Evolutionary conservation across 495 filamentous ascomycete genomes (phyloP), one percentile per base, ranked within the genome.

Genomic region (Aspergillus cavernicola): DNA sequence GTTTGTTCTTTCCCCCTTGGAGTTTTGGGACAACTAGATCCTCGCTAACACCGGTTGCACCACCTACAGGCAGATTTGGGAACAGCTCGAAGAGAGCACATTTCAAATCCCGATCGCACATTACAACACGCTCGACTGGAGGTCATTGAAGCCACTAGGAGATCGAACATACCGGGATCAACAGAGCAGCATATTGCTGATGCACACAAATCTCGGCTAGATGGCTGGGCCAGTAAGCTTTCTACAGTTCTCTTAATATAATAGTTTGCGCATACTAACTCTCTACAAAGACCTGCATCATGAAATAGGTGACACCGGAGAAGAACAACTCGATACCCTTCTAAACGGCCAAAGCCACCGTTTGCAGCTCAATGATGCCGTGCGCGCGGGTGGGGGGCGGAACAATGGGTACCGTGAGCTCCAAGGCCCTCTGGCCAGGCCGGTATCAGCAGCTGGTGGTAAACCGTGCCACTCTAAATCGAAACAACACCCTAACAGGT

Each of bases 331-430:
- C 5, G 62, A 69, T 26, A 52, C 56, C 23, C 36, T 75, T 6
- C 45, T 67, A 20, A 38, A 66, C 19, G 72, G 72, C 12, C 72
- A 75, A 38, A 68, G 42, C 22, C 72, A 75, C 37, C 69, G 72
- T 31, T 52, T 61, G 18, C 45, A 57, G 2, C 51, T 72, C 12
- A 52, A 24, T 28, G 56, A 52, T 33, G 24, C 18, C 1, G 20
- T 67, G 15, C 63, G 42, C 12, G 50, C 47, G 35, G 13, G 24
- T 37, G 48, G 35, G 22, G 53, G 26, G 7, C 55, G 39, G 38
- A 18, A n/a, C 22, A 32, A 59, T n/a, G n/a, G 8, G 5, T 28
- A 19, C 18, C 26, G 38, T 29, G 26, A 48, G 1, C 35, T 20
- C 11, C 24, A 36, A 40, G 32, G 35, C 8, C 38, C 2, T 8